Evolutionary conservation across 2,329 filamentous ascomycete genomes (phyloP).

Genomic region (Alternaria consortialis): DNA sequence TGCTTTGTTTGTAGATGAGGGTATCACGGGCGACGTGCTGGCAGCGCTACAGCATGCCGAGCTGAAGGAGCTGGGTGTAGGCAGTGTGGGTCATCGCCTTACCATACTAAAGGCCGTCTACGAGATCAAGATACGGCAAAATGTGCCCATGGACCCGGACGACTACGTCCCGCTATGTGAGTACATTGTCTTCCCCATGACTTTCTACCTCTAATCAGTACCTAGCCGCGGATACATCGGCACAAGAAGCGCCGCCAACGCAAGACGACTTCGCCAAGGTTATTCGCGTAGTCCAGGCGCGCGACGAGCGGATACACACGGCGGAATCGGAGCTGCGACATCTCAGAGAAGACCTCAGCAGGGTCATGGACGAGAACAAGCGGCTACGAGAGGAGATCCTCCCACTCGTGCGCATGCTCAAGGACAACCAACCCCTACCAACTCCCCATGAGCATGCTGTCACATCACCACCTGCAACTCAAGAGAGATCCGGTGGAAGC

Average conservation of each 20-base stretch:
- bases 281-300: slow-evolving; percentile 85
- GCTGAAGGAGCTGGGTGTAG: slow-evolving; percentile 92
- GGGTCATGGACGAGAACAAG: slow-evolving; percentile 79
- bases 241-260: slow-evolving; percentile 84
- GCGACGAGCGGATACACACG: slow-evolving; percentile 87
- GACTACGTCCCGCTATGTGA: slow-evolving; percentile 93
- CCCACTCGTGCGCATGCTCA: slow-evolving; percentile 87
- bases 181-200: slow-evolving; percentile 46
- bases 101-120: slow-evolving; percentile 97
- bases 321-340: slow-evolving; percentile 84
- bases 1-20: slow-evolving; percentile 73
- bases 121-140: slow-evolving; percentile 93
- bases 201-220: slow-evolving; percentile 14
- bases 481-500: slow-evolving; percentile 52
- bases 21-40: slow-evolving; percentile 90
- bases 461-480: slow-evolving; percentile 46
- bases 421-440: slow-evolving; percentile 83
- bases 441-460: slow-evolving; percentile 53
- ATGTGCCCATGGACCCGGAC: slow-evolving; percentile 88
- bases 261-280: slow-evolving; percentile 92
- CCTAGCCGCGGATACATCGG: slow-evolving; percentile 86
- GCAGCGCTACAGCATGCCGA: slow-evolving; percentile 91
- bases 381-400: slow-evolving; percentile 90
- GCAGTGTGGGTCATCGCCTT: slow-evolving; percentile 90
- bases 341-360: slow-evolving; percentile 65